Base-by-base conservation (phyloP, 2,329 filamentous ascomycete species). In the Neofusicoccum cordaticola region DNA sequence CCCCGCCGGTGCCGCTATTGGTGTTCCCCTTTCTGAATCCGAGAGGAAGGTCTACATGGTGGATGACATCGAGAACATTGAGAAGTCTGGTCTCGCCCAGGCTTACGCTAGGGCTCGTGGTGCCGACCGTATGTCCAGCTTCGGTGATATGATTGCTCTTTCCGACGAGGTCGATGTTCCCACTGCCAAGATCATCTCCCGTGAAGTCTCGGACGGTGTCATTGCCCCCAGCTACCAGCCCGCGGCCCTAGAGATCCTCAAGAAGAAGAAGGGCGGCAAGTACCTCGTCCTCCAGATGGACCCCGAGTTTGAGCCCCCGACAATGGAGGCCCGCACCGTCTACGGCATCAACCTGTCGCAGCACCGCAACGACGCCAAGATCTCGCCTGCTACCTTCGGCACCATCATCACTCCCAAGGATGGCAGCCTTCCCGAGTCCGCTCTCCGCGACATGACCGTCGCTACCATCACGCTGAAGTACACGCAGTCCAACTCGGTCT, bases 21-120 rank as follows among this genome's bases (percentile, higher is more conserved):
- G 93, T 70, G 88, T 95, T 6, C 92, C 93, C 22, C 85, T 99
- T 68, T 92, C 83, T 68, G 87, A 91, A 45, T 90, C 91, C 61
- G 95, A 99, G 86, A 90, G 91, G 80, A 96, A 96, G 82, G 95
- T 97, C 63, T 99, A 97, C 84, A 97, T 99, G 84, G 95, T 99
- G 66, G 92, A 96, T 74, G 95, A 97, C 75, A 96, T 99, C 72
- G 86, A 88, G 66, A 93, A 92, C 62, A 88, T 99, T 68, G 92
- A 96, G 79, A 86, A 86, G 52, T 98, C 94, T 8, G 85, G 84
- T 48, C 87, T 98, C 37, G 95, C 95, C 27, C 93, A 97, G 81
- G 95, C 95, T 44, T 99, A 99, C 74, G 94, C 95, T 66, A 91
- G 95, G 75, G 95, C 95, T 64, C 89, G 95, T 74, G 95, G 95